Evolutionary conservation across 2,329 filamentous ascomycete genomes (phyloP).

Genomic region (Neocatenulostroma microsporum): DNA sequence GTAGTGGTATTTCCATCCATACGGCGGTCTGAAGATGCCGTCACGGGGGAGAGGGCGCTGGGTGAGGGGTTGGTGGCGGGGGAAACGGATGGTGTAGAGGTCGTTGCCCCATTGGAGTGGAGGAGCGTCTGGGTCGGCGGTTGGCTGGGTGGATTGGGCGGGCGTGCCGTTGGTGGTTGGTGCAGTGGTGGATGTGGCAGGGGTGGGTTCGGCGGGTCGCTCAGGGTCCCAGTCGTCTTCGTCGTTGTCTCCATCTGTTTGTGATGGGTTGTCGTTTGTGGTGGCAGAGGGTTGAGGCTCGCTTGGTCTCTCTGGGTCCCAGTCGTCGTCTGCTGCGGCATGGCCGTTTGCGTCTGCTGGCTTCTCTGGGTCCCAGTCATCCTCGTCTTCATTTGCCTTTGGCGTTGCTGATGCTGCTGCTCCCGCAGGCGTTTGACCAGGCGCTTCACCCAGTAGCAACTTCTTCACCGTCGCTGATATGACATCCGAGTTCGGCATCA

Average conservation of each 20-base stretch:
- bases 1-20: slow-evolving; percentile 97
- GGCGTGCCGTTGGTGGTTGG: slow-evolving; percentile 6
- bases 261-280: not conserved
- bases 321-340: slow-evolving; percentile 28
- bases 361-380: slow-evolving; percentile 34
- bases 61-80: slow-evolving; percentile 47
- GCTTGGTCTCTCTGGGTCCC: slow-evolving; percentile 38
- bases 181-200: slow-evolving; percentile 7
- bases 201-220: slow-evolving; percentile 32
- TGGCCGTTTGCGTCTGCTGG: slow-evolving; percentile 34
- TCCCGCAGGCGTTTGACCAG: slow-evolving; percentile 31
- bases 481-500: slow-evolving; percentile 94
- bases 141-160: slow-evolving; percentile 3
- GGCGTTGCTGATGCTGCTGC: slow-evolving; percentile 12
- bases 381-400: slow-evolving; percentile 22
- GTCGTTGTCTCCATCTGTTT: slow-evolving; percentile 18
- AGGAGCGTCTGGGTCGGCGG: slow-evolving; percentile 12
- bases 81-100: slow-evolving; percentile 86
- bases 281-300: slow-evolving; percentile 27
- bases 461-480: slow-evolving; percentile 70
- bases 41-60: slow-evolving; percentile 53
- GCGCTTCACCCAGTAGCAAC: slow-evolving; percentile 55
- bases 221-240: slow-evolving; percentile 31
- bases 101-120: slow-evolving; percentile 80
- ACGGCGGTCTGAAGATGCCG: slow-evolving; percentile 87